phyloP scores from a whole-genome alignment of 1,139 yeast genomes.

The Candida neerlandica region DNA sequence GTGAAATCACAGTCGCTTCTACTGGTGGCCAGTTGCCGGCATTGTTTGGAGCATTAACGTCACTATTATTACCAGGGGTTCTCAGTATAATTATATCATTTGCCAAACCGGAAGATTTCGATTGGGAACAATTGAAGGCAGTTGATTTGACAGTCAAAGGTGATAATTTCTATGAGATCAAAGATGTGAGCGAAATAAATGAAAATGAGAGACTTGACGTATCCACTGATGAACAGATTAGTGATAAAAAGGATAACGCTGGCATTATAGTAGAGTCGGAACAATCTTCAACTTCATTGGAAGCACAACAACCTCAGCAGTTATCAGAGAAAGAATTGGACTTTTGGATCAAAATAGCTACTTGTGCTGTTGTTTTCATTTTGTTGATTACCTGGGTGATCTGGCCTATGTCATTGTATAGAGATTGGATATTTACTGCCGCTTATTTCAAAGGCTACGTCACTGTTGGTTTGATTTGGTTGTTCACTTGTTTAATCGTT shows the following conservation, averaged over 20 bases:
- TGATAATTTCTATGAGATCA: slow-evolving; percentile 9
- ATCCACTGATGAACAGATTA: slow-evolving; percentile 3
- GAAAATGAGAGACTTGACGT: background rate
- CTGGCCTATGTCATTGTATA: slow-evolving; percentile 51
- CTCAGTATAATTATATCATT: slow-evolving; percentile 28
- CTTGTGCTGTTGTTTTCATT: slow-evolving; percentile 26
- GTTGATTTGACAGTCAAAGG: slow-evolving; percentile 24
- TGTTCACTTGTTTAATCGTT: slow-evolving; percentile 30
- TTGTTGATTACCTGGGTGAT: slow-evolving; percentile 40
- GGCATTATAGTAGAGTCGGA: background rate
- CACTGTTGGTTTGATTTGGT: slow-evolving; percentile 41
- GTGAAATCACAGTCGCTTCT: slow-evolving; percentile 25
- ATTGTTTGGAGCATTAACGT: slow-evolving; percentile 32
- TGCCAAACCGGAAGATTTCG: slow-evolving; percentile 29
- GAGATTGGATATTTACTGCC: slow-evolving; percentile 43
- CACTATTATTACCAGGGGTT: slow-evolving; percentile 35
- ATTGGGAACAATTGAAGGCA: slow-evolving; percentile 31
- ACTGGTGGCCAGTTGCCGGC: slow-evolving; percentile 35
- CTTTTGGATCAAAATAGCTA: background rate
- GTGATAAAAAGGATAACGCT: background rate
- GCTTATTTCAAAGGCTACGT: slow-evolving; percentile 46
- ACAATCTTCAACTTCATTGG: slow-evolving; percentile 4
- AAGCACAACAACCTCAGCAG: background rate
- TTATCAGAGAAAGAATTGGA: slow-evolving; percentile 10
- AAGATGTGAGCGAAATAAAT: slow-evolving; percentile 11